Percentiles rank a stretch among this genome's conserved stretches.
phyloP scores from a whole-genome alignment of 2,329 filamentous ascomycete species.

The Penicillium sp. region DNA sequence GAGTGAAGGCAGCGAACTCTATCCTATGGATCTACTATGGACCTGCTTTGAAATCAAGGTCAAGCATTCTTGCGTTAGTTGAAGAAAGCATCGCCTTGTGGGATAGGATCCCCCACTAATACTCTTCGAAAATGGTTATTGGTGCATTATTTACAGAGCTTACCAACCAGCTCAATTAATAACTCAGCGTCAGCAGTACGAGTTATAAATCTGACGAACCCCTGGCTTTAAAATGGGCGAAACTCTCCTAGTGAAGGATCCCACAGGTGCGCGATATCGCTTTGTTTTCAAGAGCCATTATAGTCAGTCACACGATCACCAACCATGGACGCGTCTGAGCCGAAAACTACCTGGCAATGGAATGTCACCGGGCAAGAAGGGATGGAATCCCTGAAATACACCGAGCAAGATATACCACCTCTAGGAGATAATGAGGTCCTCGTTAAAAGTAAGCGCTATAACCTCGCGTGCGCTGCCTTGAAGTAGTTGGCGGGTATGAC shows the following conservation, averaged over 20 bases:
- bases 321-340: too few species aligned
- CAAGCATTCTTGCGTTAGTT: too few species aligned
- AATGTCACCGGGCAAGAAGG: not conserved
- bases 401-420: not conserved
- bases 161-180: not conserved
- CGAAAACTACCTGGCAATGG: not conserved
- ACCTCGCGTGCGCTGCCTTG: not conserved
- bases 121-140: not conserved
- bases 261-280: too few species aligned
- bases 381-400: not conserved
- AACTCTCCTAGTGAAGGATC: too few species aligned
- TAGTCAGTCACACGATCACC: too few species aligned
- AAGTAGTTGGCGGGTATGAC: not conserved
- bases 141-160: not conserved
- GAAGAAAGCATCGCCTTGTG: too few species aligned
- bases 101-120: too few species aligned
- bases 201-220: not conserved
- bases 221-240: too few species aligned
- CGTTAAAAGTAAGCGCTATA: not conserved
- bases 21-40: too few species aligned
- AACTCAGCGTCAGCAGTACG: not conserved
- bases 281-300: too few species aligned
- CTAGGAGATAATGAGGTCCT: not conserved
- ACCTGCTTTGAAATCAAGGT: too few species aligned
- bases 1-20: too few species aligned